Conservation (phyloP, 2,329 filamentous ascomycete species). For the Verticillium dahliae region DNA sequence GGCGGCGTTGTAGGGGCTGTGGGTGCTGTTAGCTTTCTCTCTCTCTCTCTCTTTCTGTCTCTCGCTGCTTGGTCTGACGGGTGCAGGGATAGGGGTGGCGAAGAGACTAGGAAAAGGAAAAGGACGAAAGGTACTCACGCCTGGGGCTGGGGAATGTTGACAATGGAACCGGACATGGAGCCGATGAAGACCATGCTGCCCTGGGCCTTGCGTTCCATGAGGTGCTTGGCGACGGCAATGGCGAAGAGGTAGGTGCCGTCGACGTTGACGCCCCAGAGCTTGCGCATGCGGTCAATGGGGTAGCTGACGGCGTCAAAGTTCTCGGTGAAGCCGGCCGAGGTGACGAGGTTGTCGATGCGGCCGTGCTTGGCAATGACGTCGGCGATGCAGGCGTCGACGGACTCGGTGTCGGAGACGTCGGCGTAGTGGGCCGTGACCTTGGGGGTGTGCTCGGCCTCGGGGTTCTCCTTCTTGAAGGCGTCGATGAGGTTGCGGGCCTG, state of each 20-base stretch:
- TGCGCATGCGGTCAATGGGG: constrained; percentile 83
- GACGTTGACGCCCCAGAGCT: constrained; percentile 92
- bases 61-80: not conserved
- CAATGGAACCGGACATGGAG: constrained; percentile 88
- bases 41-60: not conserved
- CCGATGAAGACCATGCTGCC: constrained; percentile 94
- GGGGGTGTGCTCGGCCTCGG: constrained; percentile 64
- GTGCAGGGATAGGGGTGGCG: not conserved
- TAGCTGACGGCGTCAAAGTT: constrained; percentile 91
- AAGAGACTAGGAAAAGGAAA: not conserved
- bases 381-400: constrained; percentile 66
- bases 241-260: constrained; percentile 89
- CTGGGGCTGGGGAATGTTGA: constrained; percentile 93
- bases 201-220: constrained; percentile 71
- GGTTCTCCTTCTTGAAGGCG: constrained; percentile 73
- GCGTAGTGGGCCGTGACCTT: constrained; percentile 85
- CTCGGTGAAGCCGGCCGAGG: constrained; percentile 93
- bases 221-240: constrained; percentile 74
- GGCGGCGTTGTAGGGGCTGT: constrained; percentile 77
- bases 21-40: constrained; percentile 6
- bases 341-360: constrained; percentile 86
- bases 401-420: constrained; percentile 75
- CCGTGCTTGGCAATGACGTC: constrained; percentile 67
- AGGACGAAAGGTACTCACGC: constrained; percentile 37
- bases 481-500: constrained; percentile 70